Evolutionary conservation across 2,329 filamentous ascomycete genomes (phyloP).

Genomic region (Calonectria ilicicola): DNA sequence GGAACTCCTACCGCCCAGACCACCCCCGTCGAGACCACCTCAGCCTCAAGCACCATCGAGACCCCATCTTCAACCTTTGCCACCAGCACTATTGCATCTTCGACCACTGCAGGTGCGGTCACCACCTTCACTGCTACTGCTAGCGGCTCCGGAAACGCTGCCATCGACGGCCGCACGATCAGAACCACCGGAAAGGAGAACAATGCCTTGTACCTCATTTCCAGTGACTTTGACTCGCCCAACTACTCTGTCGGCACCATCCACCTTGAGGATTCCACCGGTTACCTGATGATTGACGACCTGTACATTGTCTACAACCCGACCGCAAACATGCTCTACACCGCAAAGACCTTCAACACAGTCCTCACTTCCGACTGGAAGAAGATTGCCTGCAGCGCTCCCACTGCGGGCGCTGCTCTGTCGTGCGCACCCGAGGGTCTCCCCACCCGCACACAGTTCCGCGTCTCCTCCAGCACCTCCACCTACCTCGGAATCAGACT

Average conservation of each 20-base stretch:
- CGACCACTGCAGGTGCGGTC: neutral
- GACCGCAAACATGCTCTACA: neutral
- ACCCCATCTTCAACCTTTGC: neutral
- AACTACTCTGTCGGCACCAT: neutral
- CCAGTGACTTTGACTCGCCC: neutral
- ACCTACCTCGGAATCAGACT: neutral
- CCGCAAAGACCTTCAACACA: neutral
- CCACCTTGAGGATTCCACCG: neutral
- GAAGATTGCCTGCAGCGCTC: neutral
- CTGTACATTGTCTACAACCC: conserved; percentile 1
- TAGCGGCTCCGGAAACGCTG: neutral
- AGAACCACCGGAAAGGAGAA: neutral
- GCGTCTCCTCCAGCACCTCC: neutral
- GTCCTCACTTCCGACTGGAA: neutral
- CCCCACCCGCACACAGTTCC: neutral
- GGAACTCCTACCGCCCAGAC: neutral
- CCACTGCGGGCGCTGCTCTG: neutral
- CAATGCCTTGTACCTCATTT: neutral
- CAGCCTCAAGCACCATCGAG: neutral
- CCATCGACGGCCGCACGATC: neutral
- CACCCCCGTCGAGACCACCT: neutral
- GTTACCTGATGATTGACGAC: neutral
- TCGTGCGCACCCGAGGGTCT: neutral
- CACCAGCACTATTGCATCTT: neutral
- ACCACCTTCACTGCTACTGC: neutral